Base-by-base conservation (phyloP, 2,329 filamentous ascomycete genomes). In the Cladophialophora chaetospira region DNA sequence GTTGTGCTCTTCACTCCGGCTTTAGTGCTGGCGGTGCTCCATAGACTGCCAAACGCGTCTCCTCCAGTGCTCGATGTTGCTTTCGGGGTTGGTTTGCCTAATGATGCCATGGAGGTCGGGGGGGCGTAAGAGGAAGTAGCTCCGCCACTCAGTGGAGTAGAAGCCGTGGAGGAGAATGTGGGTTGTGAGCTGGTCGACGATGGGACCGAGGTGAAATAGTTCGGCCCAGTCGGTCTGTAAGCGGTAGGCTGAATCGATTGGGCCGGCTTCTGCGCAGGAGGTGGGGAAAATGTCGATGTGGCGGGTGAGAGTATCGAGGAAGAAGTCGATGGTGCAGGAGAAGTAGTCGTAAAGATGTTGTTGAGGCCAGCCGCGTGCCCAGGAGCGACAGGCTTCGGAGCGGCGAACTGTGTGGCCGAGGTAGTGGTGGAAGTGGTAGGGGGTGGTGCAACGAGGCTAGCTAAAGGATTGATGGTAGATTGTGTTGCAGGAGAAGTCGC, bases 41-140 rank as follows among this genome's bases (percentile, higher is more conserved):
- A 95, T 29, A 99, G 80, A 17, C 87, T 88, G 11, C 91, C 92
- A 67, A 99, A 99, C 0, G 89, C 93, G 72, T 99, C 94, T 15
- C 88, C 88, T 1, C 87, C 86, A 2, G 82, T 77, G 38, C 79
- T 73, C 45, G 77, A 67, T 13, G 63, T 55, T 69, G 77, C 72
- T 58, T 75, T 76, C 15, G 69, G 63, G 17, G 64, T 67, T 23
- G 84, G 73, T 69, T 86, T 87, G 53, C 75, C 76, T 5, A 67
- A 45, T 11, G 64, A 68, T 46, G 67, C 61, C 11, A 75, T 68
- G 2, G 78, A 70, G 25, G 69, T 66, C 15, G 69, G 62, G 13
- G 74, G 71, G 17, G 73, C 70, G 55, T 72, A 70, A 26, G 74
- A 73, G 15, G 68, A 72, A 60, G 72, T 73, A 60, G 69, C 70